These are phyloP conservation scores for Fomitopsis pulvina DNA, from an alignment of 768 basidiomycete species.

Conservation along the genomic window DNA sequence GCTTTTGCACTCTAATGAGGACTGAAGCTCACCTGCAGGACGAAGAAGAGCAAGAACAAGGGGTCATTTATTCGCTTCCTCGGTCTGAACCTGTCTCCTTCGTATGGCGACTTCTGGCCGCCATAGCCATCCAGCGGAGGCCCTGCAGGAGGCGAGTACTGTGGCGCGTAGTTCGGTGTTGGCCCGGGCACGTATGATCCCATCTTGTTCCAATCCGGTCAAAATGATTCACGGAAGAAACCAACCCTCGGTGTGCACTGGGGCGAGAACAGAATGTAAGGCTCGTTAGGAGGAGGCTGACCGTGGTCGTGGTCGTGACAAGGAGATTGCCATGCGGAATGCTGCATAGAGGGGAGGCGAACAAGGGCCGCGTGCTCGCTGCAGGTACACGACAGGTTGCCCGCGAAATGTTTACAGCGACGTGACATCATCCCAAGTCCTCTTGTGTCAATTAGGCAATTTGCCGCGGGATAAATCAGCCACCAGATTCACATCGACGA, in stretches of 20 bases:
- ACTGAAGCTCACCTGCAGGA: slow-evolving; percentile 47
- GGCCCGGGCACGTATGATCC: neutral
- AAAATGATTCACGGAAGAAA: too few species aligned
- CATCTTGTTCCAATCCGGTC: neutral
- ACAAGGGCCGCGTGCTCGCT: neutral
- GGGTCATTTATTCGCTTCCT: slow-evolving; percentile 70
- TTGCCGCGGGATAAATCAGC: too few species aligned
- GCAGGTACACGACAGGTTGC: neutral
- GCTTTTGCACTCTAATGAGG: neutral
- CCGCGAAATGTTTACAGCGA: neutral
- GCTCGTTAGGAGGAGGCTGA: neutral
- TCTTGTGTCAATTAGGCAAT: too few species aligned
- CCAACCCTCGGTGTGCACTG: too few species aligned
- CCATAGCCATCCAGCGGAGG: neutral
- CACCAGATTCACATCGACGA: too few species aligned
- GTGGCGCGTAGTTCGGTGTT: slow-evolving; percentile 1
- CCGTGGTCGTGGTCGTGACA: neutral
- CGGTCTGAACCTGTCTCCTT: slow-evolving; percentile 57
- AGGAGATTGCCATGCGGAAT: neutral
- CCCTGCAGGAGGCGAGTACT: neutral
- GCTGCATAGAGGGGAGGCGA: neutral
- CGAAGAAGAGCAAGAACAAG: slow-evolving; percentile 62
- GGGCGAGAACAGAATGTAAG: neutral
- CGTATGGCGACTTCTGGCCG: slow-evolving; percentile 43
- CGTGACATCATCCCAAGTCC: neutral